Percentiles rank a stretch among this genome's conserved stretches.
phyloP scores from a whole-genome alignment of 768 basidiomycete species.

The Royoungia palumana region DNA sequence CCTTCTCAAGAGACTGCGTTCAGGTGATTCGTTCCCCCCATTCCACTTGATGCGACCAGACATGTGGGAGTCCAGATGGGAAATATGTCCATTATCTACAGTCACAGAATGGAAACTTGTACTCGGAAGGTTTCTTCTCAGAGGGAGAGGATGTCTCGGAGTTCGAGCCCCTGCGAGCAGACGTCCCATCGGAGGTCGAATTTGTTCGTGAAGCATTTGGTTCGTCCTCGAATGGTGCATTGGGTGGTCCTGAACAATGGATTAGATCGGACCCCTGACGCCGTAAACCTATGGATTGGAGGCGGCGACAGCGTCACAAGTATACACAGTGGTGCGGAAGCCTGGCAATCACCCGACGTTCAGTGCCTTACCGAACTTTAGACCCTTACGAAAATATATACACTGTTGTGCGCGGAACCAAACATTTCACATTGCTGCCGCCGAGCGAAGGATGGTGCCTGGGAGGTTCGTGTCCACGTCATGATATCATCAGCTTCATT shows the following conservation, averaged over 20 bases:
- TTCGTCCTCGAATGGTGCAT: constrained; percentile 32
- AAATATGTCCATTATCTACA: constrained; percentile 68
- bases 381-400: constrained; percentile 96
- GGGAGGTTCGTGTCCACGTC: constrained; percentile 56
- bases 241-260: background rate
- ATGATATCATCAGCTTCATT: background rate
- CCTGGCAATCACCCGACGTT: background rate
- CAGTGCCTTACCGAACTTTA: constrained; percentile 23
- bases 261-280: constrained; percentile 68
- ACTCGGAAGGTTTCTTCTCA: constrained; percentile 43
- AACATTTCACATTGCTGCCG: constrained; percentile 82
- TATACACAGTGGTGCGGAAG: constrained; percentile 73
- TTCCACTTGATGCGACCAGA: background rate
- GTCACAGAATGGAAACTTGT: constrained; percentile 90
- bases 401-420: constrained; percentile 77
- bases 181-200: constrained; percentile 63
- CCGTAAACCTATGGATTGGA: constrained; percentile 93
- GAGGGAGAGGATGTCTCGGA: constrained; percentile 46
- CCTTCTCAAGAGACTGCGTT: constrained; percentile 44
- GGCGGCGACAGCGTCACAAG: constrained; percentile 73
- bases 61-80: constrained; percentile 9
- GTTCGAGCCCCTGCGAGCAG: constrained; percentile 55
- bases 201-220: constrained; percentile 82
- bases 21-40: constrained; percentile 25
- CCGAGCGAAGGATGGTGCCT: constrained; percentile 88